A percentile compares a stretch with the other conserved stretches of the same genome.
Evolutionary conservation across 208 protist species (phyloP).

Genomic region (Leishmania turanica): DNA sequence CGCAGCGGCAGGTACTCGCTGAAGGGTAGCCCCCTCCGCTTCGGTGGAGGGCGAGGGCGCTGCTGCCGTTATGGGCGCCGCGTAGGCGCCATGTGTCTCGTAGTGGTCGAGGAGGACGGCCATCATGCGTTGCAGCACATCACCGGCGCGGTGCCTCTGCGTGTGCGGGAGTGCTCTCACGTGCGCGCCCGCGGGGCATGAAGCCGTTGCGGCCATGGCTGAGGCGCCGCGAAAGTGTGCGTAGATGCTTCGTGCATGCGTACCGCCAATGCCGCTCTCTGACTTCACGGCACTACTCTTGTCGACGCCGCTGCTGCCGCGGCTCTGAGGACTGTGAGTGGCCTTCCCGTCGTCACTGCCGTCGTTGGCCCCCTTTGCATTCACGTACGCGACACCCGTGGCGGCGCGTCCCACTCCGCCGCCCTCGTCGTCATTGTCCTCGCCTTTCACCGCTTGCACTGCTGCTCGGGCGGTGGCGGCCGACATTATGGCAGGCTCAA

Average conservation of each 20-base stretch:
- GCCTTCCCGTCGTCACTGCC: background rate
- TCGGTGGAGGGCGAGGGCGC: background rate
- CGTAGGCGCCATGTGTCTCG: conserved; percentile 2
- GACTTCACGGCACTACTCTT: background rate
- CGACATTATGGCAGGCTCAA: conserved; percentile 7
- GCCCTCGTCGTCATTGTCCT: background rate
- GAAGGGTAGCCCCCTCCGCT: background rate
- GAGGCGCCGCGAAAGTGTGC: background rate
- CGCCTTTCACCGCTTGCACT: background rate
- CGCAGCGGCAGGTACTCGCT: conserved; percentile 1
- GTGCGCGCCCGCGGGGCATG: background rate
- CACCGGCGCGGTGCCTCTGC: conserved; percentile 25
- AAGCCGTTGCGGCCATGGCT: background rate
- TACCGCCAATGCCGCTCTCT: background rate
- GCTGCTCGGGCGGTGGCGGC: background rate
- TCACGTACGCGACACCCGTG: background rate
- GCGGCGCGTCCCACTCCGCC: background rate
- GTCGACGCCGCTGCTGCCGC: background rate
- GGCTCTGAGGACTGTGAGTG: background rate
- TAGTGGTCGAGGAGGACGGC: conserved; percentile 28
- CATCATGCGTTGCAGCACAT: conserved; percentile 36
- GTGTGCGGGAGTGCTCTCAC: conserved; percentile 7
- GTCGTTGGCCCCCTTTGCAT: background rate
- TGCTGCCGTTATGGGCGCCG: background rate
- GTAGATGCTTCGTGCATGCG: background rate